A percentile compares a stretch with the other conserved stretches of the same genome.
These are phyloP conservation scores for Macrolepiota albuminosa DNA, from an alignment of 768 basidiomycete genomes.

Conservation along the genomic window DNA sequence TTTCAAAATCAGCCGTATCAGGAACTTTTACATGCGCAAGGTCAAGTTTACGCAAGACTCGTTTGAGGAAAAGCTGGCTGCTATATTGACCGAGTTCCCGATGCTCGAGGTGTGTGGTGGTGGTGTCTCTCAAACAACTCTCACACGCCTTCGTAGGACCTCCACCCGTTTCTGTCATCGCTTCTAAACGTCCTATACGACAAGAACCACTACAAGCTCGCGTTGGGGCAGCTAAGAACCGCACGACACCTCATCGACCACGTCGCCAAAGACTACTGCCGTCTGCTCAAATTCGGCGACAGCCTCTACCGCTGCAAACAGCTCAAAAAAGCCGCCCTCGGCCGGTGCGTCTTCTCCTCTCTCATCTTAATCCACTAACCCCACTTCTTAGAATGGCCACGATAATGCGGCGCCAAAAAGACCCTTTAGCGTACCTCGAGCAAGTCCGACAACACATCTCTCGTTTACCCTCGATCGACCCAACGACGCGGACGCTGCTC, in stretches of 20 bases:
- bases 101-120: slow-evolving; percentile 80
- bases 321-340: slow-evolving; percentile 94
- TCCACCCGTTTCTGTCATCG: slow-evolving; percentile 94
- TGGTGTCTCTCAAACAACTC: too few species aligned
- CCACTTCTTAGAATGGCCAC: slow-evolving; percentile 82
- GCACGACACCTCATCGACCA: slow-evolving; percentile 95
- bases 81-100: slow-evolving; percentile 94
- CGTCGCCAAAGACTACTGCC: slow-evolving; percentile 94
- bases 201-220: slow-evolving; percentile 99
- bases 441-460: slow-evolving; percentile 99
- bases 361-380: too few species aligned
- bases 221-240: slow-evolving; percentile 93
- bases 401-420: slow-evolving; percentile 97
- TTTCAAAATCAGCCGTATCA: slow-evolving; percentile 98
- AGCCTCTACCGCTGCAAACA: slow-evolving; percentile 98
- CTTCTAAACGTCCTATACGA: slow-evolving; percentile 99
- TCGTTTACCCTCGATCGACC: slow-evolving; percentile 96
- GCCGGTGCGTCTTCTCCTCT: slow-evolving; percentile 56
- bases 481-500: slow-evolving; percentile 94
- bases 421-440: slow-evolving; percentile 96
- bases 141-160: slow-evolving; percentile 60
- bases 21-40: slow-evolving; percentile 98
- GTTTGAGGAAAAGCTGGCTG: slow-evolving; percentile 92
- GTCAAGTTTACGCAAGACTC: slow-evolving; percentile 98
- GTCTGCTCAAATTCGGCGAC: slow-evolving; percentile 97